Evolutionary conservation across 805 yeast genomes (phyloP), one percentile per base, ranked within the genome.

Genomic region (Blastobotrys attinorum): DNA sequence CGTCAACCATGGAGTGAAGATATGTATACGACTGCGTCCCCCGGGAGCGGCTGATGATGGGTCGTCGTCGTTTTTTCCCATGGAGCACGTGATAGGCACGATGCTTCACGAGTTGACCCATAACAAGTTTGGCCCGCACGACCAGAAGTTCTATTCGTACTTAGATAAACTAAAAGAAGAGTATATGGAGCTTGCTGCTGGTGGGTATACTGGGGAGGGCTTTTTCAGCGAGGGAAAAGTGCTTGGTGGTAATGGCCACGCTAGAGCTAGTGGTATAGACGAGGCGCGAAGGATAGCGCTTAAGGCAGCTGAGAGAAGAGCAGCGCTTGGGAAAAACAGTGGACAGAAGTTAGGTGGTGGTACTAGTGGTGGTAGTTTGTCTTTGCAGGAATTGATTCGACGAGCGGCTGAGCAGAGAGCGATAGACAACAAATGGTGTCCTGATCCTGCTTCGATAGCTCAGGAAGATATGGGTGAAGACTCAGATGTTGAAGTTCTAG

Each of bases 41-140:
- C n/a, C n/a, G n/a, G n/a, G n/a, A n/a, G 75, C 78, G 4, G 60
- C 65, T 17, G 75, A 82, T 52, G 70, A 69, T 21, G 11, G 31
- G 11, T 8, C 11, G 8, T 53, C 54, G 25, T 54, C 57, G 45
- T 88, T 89, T 58, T 58, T 79, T 16, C 81, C 88, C 1, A 64
- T 80, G 35, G 67, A 62, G 61, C 79, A 78, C 40, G 63, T 89
- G 1, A 57, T 89, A 21, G 95, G 88, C 1, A 87, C 96, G 0
- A 75, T 88, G 78, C 66, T 90, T 3, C 97, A 90, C 61, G 97
- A 90, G 59, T 67, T 90, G 34, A 75, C 86, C 1, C 97, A 90
- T 59, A 89, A 87, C 59, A 58, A 70, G 17, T 66, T 67, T 55
- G 96, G 96, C 0, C 83, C 95, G 0, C 97, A 90, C 58, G 82